Percentiles rank a stretch among this genome's conserved stretches.
phyloP scores from a whole-genome alignment of 2,329 filamentous ascomycete genomes.

The Ambrosiella beaveri region DNA sequence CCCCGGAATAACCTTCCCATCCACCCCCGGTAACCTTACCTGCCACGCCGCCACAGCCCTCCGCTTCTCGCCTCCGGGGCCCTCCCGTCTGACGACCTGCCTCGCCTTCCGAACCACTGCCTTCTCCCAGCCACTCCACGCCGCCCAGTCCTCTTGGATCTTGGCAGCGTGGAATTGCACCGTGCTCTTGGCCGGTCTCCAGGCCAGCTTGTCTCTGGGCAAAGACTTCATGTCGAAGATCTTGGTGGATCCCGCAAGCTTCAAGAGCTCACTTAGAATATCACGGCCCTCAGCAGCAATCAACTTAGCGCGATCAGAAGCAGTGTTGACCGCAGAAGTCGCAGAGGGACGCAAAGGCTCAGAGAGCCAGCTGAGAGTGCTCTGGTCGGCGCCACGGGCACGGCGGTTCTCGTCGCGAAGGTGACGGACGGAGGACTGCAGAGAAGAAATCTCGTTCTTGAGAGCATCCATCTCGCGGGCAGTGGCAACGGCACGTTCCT shows the following conservation, averaged over 20 bases:
- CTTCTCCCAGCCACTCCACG: constrained; percentile 41
- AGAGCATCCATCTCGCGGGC: constrained; percentile 57
- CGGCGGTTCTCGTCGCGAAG: constrained; percentile 50
- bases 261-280: constrained; percentile 46
- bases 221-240: constrained; percentile 42
- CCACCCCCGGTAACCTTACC: constrained; percentile 30
- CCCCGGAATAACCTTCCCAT: constrained; percentile 27
- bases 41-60: constrained; percentile 30
- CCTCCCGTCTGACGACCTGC: constrained; percentile 19
- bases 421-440: constrained; percentile 50
- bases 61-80: constrained; percentile 14
- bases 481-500: constrained; percentile 51
- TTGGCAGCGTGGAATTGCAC: constrained; percentile 49
- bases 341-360: constrained; percentile 35
- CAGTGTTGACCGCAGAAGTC: constrained; percentile 15
- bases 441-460: constrained; percentile 46
- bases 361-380: constrained; percentile 42
- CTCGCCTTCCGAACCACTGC: constrained; percentile 36
- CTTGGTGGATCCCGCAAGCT: constrained; percentile 37
- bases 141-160: constrained; percentile 47
- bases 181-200: constrained; percentile 47
- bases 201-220: constrained; percentile 43
- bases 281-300: constrained; percentile 46
- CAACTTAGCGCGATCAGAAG: constrained; percentile 20
- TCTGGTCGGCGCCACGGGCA: constrained; percentile 39